A percentile compares a stretch with the other conserved stretches of the same genome.
These are phyloP conservation scores for Paracorniculantispora psalliotae DNA, from an alignment of 2,329 filamentous ascomycete species.

Conservation along the genomic window DNA sequence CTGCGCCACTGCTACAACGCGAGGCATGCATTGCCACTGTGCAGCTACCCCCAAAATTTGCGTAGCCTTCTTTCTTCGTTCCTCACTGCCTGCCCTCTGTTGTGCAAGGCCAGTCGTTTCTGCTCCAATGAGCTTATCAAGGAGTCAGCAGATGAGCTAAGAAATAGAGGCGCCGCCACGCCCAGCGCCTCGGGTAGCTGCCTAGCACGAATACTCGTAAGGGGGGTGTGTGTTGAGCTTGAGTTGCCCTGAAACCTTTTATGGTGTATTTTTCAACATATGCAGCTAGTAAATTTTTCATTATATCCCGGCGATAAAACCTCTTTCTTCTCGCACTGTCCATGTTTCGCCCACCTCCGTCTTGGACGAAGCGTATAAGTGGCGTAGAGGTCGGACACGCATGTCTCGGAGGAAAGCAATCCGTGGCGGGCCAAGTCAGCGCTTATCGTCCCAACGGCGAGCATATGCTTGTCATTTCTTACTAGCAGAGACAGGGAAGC, in stretches of 20 bases:
- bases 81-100: no score
- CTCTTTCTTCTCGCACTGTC: background rate
- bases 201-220: background rate
- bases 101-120: background rate
- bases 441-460: background rate
- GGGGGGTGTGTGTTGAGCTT: background rate
- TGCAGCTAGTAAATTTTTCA: no score
- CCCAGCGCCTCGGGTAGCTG: background rate
- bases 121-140: background rate
- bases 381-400: background rate
- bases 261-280: background rate
- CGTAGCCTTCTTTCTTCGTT: background rate
- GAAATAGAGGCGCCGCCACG: background rate
- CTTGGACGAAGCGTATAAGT: background rate
- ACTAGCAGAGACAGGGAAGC: background rate
- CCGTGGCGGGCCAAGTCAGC: background rate
- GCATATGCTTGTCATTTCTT: background rate
- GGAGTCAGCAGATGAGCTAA: background rate
- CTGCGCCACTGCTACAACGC: background rate
- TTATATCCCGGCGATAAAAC: background rate
- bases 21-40: background rate
- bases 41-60: background rate
- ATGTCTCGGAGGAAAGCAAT: background rate
- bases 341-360: background rate
- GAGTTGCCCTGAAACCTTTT: background rate